Conservation (phyloP, 2,329 filamentous ascomycete species). For the Calonectria pseudoturangicola region DNA sequence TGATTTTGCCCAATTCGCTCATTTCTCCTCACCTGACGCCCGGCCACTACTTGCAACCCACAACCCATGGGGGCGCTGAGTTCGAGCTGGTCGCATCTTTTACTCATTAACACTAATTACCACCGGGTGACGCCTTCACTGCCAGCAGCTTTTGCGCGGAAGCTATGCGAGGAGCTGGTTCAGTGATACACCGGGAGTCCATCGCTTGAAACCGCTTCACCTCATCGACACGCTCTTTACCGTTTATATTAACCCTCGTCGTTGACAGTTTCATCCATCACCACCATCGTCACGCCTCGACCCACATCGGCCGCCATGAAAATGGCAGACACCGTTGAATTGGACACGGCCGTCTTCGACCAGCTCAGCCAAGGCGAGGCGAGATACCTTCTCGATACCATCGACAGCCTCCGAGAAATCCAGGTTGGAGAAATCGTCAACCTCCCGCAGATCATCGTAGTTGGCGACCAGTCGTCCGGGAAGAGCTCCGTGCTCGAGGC, state of each 20-base stretch:
- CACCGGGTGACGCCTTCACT: neutral
- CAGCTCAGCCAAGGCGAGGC: constrained; percentile 37
- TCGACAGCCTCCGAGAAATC: constrained; percentile 25
- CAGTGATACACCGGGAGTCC: neutral
- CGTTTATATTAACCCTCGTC: neutral
- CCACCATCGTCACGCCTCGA: neutral
- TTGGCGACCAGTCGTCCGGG: constrained; percentile 77
- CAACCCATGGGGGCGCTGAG: neutral
- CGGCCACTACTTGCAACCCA: neutral
- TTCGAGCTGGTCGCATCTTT: neutral
- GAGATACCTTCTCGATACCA: constrained; percentile 36
- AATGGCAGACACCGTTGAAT: constrained; percentile 30
- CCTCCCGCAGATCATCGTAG: constrained; percentile 72
- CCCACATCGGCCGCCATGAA: constrained; percentile 12
- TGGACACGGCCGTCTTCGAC: constrained; percentile 35
- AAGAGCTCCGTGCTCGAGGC: constrained; percentile 81
- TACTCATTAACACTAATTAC: neutral
- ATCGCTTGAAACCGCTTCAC: neutral
- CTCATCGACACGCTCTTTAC: constrained; percentile 10
- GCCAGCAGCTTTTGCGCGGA: neutral
- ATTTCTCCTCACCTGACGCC: neutral
- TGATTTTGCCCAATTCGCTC: constrained; percentile 5
- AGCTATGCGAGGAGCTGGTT: constrained; percentile 9
- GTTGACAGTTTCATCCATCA: constrained; percentile 1
- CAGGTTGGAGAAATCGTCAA: constrained; percentile 57